Base-by-base conservation (phyloP, 352 stramenopile species). In the Phytopythium boreale region DNA sequence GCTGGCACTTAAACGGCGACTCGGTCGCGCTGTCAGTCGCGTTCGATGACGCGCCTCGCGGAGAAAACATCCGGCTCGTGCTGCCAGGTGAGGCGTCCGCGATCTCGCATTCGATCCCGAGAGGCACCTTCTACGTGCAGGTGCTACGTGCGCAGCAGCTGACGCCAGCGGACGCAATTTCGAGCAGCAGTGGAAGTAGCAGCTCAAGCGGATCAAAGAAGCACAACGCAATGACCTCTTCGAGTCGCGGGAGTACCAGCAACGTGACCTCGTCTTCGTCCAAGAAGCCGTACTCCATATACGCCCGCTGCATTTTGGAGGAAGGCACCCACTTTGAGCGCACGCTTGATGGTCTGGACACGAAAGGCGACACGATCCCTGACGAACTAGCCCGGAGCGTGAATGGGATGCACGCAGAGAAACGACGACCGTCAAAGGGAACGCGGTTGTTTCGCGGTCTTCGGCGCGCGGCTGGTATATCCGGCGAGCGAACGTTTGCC, bases 1-100 rank as follows among this genome's bases (percentile, higher is more conserved):
- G 86, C 11, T 95, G 86, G 86, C 86, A 94, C 68, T 73, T 94
- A 52, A 94, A 92, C 44, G 86, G 86, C 49, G 86, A 94, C 36
- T 82, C 86, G 1, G 86, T 94, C 7, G 86, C 83, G 11, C 74
- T 94, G 8, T 94, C 86, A 0, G 83, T 94, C 57, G 82, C 86
- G 17, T 94, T 94, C 59, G 86, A 94, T 43, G 79, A 84, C 39
- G 76, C 73, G 1, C 58, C 72, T 4, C 75, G 84, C 46, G 86
- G 85, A 46, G 82, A 94, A 62, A 89, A 89, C 51, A 84, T 95
- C 59, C 83, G 86, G 12, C 70, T 95, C 6, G 85, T 95, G 3
- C 70, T 95, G 37, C 86, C 84, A 10, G 86, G 86, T 14, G 86
- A 95, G 61, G 66, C 79, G 0, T 92, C 83, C 20, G 78, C 86